Evolutionary conservation across 371 early-diverging fungal species (phyloP).

Genomic region (Amoeboaphelidium protococcarum): DNA sequence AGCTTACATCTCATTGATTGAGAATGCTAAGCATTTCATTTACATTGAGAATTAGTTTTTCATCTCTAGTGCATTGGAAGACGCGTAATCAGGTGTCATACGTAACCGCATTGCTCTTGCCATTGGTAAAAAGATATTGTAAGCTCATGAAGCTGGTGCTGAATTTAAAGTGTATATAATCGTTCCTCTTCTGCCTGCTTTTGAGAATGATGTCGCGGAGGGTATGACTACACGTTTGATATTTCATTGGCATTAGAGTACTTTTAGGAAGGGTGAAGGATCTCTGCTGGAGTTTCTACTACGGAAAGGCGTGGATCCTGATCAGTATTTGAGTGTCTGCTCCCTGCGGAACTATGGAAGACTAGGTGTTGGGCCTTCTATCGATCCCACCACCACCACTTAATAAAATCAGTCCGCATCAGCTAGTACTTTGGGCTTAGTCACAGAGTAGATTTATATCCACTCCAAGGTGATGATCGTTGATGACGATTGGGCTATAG

Average conservation of each 20-base stretch:
- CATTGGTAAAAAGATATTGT: conserved; percentile 44
- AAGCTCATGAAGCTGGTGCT: conserved; percentile 35
- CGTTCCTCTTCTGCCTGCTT: conserved; percentile 78
- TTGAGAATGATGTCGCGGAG: conserved; percentile 51
- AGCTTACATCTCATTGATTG: conserved; percentile 49
- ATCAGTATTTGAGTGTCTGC: conserved; percentile 44
- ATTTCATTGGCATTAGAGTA: conserved; percentile 54
- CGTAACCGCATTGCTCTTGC: conserved; percentile 50
- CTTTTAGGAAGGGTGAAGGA: conserved; percentile 47
- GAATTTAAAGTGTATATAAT: conserved; percentile 61
- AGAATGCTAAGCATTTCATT: conserved; percentile 45
- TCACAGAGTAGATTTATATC: conserved; percentile 61
- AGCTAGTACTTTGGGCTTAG: conserved; percentile 14
- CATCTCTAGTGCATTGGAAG: conserved; percentile 1
- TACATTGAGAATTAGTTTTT: conserved; percentile 88
- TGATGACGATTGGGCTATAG: conserved; percentile 50
- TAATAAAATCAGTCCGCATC: background rate
- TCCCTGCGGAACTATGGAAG: conserved; percentile 40
- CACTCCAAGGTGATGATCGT: conserved; percentile 78
- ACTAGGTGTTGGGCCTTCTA: background rate
- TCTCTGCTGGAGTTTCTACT: conserved; percentile 32
- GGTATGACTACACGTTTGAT: conserved; percentile 44
- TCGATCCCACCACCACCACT: background rate
- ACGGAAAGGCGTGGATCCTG: conserved; percentile 31
- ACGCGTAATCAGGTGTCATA: conserved; percentile 12